These are phyloP conservation scores for Fusarium sp. DNA, from an alignment of 2,329 filamentous ascomycete genomes.

Conservation along the genomic window DNA sequence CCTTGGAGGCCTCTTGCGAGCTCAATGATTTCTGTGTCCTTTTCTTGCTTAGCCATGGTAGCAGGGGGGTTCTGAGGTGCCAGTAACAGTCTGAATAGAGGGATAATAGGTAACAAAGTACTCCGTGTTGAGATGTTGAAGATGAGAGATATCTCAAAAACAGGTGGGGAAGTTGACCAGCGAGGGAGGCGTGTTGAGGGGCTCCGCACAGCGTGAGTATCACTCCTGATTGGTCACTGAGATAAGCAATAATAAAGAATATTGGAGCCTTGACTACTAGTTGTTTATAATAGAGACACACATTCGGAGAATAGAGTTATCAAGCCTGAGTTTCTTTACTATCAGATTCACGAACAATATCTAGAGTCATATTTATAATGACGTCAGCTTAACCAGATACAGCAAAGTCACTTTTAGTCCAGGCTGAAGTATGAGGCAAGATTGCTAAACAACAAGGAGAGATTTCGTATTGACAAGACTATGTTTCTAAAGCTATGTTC, in stretches of 20 bases:
- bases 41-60: conserved; percentile 38
- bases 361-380: too few species aligned
- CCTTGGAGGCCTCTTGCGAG: conserved; percentile 34
- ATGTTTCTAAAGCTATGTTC: conserved; percentile 23
- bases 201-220: not conserved
- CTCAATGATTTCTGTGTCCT: conserved; percentile 36
- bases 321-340: too few species aligned
- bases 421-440: too few species aligned
- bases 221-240: too few species aligned
- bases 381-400: too few species aligned
- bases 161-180: not conserved
- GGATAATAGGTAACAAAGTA: not conserved
- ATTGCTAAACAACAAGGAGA: conserved; percentile 7
- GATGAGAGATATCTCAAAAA: not conserved
- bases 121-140: not conserved
- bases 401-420: too few species aligned
- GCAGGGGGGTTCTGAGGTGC: too few species aligned
- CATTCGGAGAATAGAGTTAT: too few species aligned
- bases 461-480: conserved; percentile 21
- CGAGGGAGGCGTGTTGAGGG: not conserved
- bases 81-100: not conserved
- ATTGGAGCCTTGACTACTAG: not conserved
- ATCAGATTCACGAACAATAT: too few species aligned
- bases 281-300: too few species aligned
- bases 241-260: not conserved